Conservation (phyloP, 2,329 filamentous ascomycete species). For the Dactylellina parvicollis region DNA sequence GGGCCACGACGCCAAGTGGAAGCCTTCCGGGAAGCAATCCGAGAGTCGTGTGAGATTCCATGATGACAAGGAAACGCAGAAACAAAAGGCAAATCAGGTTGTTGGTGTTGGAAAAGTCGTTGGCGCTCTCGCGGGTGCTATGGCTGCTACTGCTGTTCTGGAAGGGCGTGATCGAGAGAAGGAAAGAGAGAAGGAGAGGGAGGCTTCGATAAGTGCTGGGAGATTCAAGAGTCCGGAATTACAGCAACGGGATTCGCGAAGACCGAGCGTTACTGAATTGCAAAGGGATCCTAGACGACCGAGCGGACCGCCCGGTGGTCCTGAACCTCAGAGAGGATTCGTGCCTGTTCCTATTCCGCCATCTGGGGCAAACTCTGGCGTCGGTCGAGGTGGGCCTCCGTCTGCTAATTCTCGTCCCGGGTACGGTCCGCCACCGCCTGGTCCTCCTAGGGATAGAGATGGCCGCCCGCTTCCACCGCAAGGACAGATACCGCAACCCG, state of each 20-base stretch:
- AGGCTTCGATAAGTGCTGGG: not conserved
- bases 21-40: not conserved
- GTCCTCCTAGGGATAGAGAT: constrained; percentile 5
- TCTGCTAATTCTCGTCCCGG: constrained; percentile 13
- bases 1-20: constrained; percentile 13
- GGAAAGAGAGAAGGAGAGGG: constrained; percentile 26
- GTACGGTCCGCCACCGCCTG: constrained; percentile 26
- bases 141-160: constrained; percentile 22
- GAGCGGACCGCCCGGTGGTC: constrained; percentile 16
- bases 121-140: constrained; percentile 6
- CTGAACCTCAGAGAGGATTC: constrained; percentile 43
- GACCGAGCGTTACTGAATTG: constrained; percentile 15
- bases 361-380: constrained; percentile 2
- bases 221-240: constrained; percentile 40
- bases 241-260: constrained; percentile 11
- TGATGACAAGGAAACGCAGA: constrained; percentile 38
- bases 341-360: constrained; percentile 25
- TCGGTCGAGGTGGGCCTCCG: constrained; percentile 18
- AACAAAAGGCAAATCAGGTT: constrained; percentile 17
- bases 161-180: constrained; percentile 27
- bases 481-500: constrained; percentile 17
- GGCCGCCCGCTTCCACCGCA: constrained; percentile 26
- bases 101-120: constrained; percentile 14
- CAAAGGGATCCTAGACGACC: constrained; percentile 28
- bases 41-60: constrained; percentile 30